Evolutionary conservation across 1,284 basidiomycete species (phyloP), one percentile per base, ranked within the genome.

Genomic region (Trichosporon coremiiforme): DNA sequence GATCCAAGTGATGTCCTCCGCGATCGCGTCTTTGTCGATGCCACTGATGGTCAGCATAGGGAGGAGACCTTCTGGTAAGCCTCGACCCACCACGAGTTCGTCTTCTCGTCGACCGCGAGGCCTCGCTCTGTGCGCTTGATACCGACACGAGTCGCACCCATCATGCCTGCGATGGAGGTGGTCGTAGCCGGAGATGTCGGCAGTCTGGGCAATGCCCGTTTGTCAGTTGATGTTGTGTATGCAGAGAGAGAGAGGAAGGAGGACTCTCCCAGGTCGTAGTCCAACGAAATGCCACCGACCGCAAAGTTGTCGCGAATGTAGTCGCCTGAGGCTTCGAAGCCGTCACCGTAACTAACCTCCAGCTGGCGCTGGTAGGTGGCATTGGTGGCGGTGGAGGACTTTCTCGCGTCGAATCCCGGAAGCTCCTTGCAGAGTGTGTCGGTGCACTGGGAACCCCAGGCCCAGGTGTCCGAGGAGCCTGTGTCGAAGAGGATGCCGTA

Each of bases 401-500:
- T 53, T 20, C 3, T 10, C 3, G 20, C 7, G 22, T 55, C 53
- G 53, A 22, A 55, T 0, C 53, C 53, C 6, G 53, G 53, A 2
- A 29, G 22, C 20, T 5, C 25, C 53, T 13, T 1, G 53, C 53
- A 55, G 22, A 29, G 53, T 2, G 36, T 7, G 36, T 25, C 13
- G 22, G 25, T 29, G 22, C 53, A 55, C 20, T 25, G 2, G 8
- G 53, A 13, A 9, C 22, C 53, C 53, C 53, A 82, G 45, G 87
- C 75, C 83, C 82, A 84, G 1, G 88, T 78, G 80, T 88, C 87
- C 57, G 86, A 84, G 17, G 87, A 88, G 45, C 87, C 87, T 25
- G 87, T 88, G 79, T 88, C 87, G 64, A 88, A 81, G 55, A 88
- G 84, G 60, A 88, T 85, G 69, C 85, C 84, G 76, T 89, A 87